A percentile compares a stretch with the other conserved stretches of the same genome.
These are phyloP conservation scores for Trypanosomatidae sp. DNA, from an alignment of 208 protist species.

Conservation along the genomic window DNA sequence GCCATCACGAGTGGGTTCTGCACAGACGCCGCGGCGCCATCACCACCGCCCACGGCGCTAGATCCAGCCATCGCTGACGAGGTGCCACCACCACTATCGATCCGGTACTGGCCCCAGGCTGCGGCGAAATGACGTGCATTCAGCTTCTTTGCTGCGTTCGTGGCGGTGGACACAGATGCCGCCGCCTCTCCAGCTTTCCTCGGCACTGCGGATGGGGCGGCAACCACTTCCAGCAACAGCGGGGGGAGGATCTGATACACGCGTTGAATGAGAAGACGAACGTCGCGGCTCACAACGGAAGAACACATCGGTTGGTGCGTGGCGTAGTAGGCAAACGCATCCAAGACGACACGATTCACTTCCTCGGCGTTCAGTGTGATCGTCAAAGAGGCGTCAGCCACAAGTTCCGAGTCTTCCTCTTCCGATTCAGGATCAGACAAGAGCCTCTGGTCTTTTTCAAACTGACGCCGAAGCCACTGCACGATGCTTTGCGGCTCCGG, in stretches of 20 bases:
- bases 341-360: conserved; percentile 15
- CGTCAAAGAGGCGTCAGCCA: background rate
- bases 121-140: conserved; percentile 69
- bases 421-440: background rate
- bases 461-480: conserved; percentile 47
- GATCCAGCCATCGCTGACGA: background rate
- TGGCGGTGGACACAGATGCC: background rate
- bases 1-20: conserved; percentile 50
- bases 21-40: background rate
- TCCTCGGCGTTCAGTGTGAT: conserved; percentile 12
- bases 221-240: conserved; percentile 30
- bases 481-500: conserved; percentile 37
- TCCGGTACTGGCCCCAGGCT: conserved; percentile 44
- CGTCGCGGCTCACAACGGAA: conserved; percentile 58
- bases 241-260: conserved; percentile 60
- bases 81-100: conserved; percentile 8
- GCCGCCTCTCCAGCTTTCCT: background rate
- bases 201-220: background rate
- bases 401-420: background rate
- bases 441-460: conserved; percentile 7
- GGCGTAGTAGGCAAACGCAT: conserved; percentile 65
- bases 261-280: conserved; percentile 61
- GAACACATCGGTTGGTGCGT: conserved; percentile 75
- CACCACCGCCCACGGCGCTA: background rate
- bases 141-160: conserved; percentile 14